Evolutionary conservation across 352 stramenopile genomes (phyloP), one percentile per base, ranked within the genome.

Genomic region (Phytopythium aichiense): DNA sequence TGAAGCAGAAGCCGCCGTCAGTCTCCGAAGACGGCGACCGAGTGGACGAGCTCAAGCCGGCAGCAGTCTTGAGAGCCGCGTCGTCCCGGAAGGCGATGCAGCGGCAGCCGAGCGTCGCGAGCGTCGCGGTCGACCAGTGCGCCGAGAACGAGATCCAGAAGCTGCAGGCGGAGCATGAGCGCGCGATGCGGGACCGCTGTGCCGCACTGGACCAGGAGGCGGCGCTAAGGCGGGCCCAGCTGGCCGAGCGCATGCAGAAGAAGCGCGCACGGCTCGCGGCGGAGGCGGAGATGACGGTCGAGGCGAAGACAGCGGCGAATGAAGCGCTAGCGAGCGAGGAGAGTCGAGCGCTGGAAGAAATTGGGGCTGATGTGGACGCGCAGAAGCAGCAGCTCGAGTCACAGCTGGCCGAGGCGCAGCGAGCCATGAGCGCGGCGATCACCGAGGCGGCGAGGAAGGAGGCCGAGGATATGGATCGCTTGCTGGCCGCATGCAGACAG

Each of bases 401-500:
- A 1, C 56, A 70, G 51, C 50, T 69, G 12, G 53, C 22, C 12
- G 53, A 37, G 4, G 53, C 53, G 35, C 53, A 58, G 53, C 53
- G 53, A n/a, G 53, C n/a, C 11, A 58, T 58, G 35, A 49, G 31
- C 31, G 37, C 52, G 0, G 54, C 61, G 4, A 25, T 73, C 1
- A 53, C 68, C n/a, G 63, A 68, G 15, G 66, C 72, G 1, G 69
- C 64, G 6, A 58, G 61, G 56, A 56, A 67, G 13, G 67, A 67
- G 20, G 70, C 69, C 0, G 53, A 66, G 0, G 70, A 78, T n/a
- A 73, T 78, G 58, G 72, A 77, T n/a, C 28, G 72, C 33, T 15
- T 72, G 28, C 56, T 70, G 16, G 23, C 23, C 9, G 35, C 58
- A 2, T 73, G 64, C 30, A 69, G 73, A 58, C 42, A 64, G 5